Conservation (phyloP, 169 alveolate species). For the Eimeria zaria region DNA sequence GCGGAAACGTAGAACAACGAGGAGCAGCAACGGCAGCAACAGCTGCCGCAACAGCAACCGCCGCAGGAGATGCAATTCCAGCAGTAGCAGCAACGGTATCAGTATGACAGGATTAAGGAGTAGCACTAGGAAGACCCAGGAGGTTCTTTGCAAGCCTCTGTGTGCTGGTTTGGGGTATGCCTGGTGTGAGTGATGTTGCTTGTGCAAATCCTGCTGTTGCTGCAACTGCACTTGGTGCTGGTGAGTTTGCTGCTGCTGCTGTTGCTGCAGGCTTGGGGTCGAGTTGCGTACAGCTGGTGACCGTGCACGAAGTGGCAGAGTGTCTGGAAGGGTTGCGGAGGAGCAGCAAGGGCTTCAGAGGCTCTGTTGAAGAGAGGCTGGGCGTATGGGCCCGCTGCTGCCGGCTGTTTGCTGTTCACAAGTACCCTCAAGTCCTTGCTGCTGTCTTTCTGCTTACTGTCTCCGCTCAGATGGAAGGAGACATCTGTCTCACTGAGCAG, state of each 20-base stretch:
- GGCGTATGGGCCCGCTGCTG: slow-evolving; percentile 59
- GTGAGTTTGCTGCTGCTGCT: background rate
- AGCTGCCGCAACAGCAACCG: background rate
- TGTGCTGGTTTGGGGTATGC: background rate
- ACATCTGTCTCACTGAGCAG: slow-evolving; percentile 58
- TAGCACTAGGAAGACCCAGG: background rate
- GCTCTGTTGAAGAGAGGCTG: slow-evolving; percentile 46
- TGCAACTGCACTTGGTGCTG: background rate
- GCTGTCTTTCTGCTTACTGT: slow-evolving; percentile 61
- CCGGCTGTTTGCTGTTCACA: slow-evolving; percentile 25
- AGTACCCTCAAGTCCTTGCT: slow-evolving; percentile 72
- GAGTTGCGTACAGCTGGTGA: slow-evolving; percentile 43
- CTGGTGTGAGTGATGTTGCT: background rate
- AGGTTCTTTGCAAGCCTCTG: background rate
- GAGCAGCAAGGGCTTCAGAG: slow-evolving; percentile 5
- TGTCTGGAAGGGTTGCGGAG: slow-evolving; percentile 37
- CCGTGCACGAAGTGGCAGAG: slow-evolving; percentile 44
- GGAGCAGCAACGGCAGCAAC: background rate
- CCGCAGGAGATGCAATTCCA: background rate
- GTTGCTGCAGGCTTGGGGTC: slow-evolving; percentile 33
- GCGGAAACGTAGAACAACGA: background rate
- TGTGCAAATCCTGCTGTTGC: slow-evolving; percentile 15
- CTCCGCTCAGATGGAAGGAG: slow-evolving; percentile 62
- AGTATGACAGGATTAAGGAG: too few species aligned
- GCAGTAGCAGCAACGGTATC: background rate